These are phyloP conservation scores for Trichophyton verrucosum DNA, from an alignment of 2,329 filamentous ascomycete species.

Conservation along the genomic window DNA sequence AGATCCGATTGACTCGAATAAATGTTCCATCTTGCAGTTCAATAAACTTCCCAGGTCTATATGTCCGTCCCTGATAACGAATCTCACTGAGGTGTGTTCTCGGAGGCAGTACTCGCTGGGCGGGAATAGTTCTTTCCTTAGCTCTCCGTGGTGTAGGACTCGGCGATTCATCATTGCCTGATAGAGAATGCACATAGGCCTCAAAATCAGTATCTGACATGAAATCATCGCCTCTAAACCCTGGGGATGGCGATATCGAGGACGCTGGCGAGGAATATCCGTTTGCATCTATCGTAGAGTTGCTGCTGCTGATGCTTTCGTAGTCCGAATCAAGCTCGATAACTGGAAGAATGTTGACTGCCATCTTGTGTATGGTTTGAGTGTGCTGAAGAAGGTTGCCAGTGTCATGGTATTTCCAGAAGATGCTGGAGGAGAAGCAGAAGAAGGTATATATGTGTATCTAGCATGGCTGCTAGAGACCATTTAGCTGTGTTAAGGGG, in stretches of 20 bases:
- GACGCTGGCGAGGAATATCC: not conserved
- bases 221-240: constrained; percentile 16
- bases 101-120: not conserved
- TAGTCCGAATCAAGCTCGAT: not conserved
- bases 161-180: not conserved
- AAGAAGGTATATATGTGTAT: not conserved
- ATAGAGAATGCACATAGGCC: constrained; percentile 10
- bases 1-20: constrained; percentile 29
- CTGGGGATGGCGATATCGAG: not conserved
- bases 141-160: not conserved
- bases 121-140: not conserved
- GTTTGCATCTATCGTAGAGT: not conserved
- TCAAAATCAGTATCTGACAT: constrained; percentile 19
- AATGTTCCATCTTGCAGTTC: constrained; percentile 31
- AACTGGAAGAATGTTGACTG: not conserved
- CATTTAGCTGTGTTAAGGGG: not conserved
- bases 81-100: constrained; percentile 7
- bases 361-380: not conserved
- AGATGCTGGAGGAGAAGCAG: not conserved
- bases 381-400: not conserved
- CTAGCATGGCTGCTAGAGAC: not conserved
- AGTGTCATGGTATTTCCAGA: not conserved
- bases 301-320: not conserved
- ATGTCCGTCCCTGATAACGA: constrained; percentile 15
- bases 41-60: constrained; percentile 22